These are phyloP conservation scores for Gracilaria vermiculophylla DNA, from an alignment of 23 red algal genomes.

Conservation along the genomic window DNA sequence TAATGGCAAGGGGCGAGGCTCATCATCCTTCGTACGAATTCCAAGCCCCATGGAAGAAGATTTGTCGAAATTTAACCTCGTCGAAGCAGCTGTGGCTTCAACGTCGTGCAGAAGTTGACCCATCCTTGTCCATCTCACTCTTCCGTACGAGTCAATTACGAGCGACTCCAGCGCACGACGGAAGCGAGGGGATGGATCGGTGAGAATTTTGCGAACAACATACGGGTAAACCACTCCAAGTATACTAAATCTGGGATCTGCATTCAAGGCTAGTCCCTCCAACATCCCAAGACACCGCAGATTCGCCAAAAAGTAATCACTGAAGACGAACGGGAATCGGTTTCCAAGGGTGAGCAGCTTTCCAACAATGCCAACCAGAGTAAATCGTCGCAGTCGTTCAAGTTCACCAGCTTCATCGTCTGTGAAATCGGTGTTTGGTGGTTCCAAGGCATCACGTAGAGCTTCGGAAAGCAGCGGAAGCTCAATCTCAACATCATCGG, in stretches of 20 bases:
- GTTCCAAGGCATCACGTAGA: conserved; percentile 69
- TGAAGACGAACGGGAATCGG: conserved; percentile 84
- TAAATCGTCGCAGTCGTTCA: conserved; percentile 50
- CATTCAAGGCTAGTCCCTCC: conserved; percentile 81
- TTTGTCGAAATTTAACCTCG: background rate
- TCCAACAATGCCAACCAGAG: conserved; percentile 74
- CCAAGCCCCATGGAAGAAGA: background rate
- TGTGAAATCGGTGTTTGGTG: conserved; percentile 11
- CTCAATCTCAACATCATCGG: conserved; percentile 77
- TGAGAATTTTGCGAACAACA: conserved; percentile 73
- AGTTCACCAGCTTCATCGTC: conserved; percentile 27
- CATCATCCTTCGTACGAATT: background rate
- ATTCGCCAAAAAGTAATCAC: conserved; percentile 76
- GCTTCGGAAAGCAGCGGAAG: conserved; percentile 72
- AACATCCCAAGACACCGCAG: conserved; percentile 80
- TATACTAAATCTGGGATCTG: conserved; percentile 89
- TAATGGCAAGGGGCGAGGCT: background rate
- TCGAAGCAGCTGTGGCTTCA: conserved; percentile 33
- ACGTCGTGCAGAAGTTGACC: conserved; percentile 64
- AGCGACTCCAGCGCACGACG: conserved; percentile 48
- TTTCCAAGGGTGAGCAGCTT: conserved; percentile 67
- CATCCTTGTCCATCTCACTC: conserved; percentile 64
- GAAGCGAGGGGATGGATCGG: conserved; percentile 68
- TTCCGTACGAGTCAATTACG: conserved; percentile 64
- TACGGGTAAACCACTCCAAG: conserved; percentile 87